Evolutionary conservation across 108 stramenopile species (phyloP), one percentile per base, ranked within the genome.

Genomic region (Stephanodiscus minutulus): DNA sequence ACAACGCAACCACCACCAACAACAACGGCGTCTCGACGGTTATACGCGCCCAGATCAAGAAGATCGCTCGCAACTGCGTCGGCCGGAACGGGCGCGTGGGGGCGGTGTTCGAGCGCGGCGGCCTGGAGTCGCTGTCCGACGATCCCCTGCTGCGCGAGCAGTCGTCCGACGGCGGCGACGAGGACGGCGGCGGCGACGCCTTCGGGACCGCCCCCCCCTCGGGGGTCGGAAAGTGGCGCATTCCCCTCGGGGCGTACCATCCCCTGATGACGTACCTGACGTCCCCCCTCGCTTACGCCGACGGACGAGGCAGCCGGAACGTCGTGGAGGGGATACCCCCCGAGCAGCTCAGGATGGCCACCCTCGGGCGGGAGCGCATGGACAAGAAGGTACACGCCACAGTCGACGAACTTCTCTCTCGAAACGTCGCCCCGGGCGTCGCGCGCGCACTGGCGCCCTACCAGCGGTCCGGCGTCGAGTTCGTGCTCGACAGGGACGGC

Each of bases 401-500:
- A 9, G 70, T 64, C 0, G 56, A 81, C 8, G 81, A 81, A 53
- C 62, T 95, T 41, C 20, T 92, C 7, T 17, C 69, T 1, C 52
- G 65, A 5, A 92, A 92, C 10, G 89, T 96, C 2, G 85, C 88
- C 7, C 54, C 59, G 8, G 72, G 70, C 27, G 59, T 96, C 8
- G 88, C 91, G 0, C 62, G 25, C 1, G 82, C 91, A 9, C 64
- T 96, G 65, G 91, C 95, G 0, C 91, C 95, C 3, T 96, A 91
- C 76, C 95, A 96, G 61, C 72, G 95, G 0, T 86, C 81, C 15
- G 91, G 92, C 10, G 95, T 96, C 0, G 91, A 93, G 15, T 96
- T 96, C 78, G 83, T 91, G 27, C 66, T 87, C 33, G 84, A 91
- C 9, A 85, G 74, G 61, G 78, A 81, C 1, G 98, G 98, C 1